These are phyloP conservation scores for Diaporthe ampelina DNA, from an alignment of 2,329 filamentous ascomycete genomes.

Conservation along the genomic window DNA sequence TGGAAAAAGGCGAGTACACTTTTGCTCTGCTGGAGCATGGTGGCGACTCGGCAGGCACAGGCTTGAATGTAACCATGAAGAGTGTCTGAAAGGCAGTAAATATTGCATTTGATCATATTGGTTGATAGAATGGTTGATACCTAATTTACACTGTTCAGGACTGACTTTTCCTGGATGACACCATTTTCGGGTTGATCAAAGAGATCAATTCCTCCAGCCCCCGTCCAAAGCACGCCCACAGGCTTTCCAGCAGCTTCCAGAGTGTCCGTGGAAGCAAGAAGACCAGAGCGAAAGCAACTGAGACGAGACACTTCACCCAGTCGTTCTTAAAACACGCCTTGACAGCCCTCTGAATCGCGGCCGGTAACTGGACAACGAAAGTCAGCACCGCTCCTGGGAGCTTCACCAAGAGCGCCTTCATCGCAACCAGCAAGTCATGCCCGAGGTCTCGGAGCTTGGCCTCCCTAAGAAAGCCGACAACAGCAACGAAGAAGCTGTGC, in stretches of 20 bases:
- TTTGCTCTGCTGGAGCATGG: constrained; percentile 59
- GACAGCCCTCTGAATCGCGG: constrained; percentile 48
- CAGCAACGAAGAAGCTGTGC: constrained; percentile 53
- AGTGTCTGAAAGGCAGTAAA: constrained; percentile 46
- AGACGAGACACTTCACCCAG: not conserved
- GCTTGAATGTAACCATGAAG: constrained; percentile 55
- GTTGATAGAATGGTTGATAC: not conserved
- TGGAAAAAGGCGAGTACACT: constrained; percentile 58
- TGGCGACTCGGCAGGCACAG: constrained; percentile 51
- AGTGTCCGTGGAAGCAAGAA: not conserved
- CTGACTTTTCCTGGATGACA: not conserved
- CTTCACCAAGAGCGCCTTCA: constrained; percentile 50
- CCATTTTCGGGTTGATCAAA: not conserved
- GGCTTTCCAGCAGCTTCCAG: constrained; percentile 2
- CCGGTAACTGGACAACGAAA: constrained; percentile 45
- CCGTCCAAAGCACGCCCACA: not conserved
- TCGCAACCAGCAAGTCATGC: constrained; percentile 52
- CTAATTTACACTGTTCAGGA: not conserved
- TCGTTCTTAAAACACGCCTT: constrained; percentile 47
- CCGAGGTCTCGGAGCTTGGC: constrained; percentile 58
- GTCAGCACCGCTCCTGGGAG: constrained; percentile 48
- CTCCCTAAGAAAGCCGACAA: constrained; percentile 51
- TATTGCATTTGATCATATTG: not conserved
- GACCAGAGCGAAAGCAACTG: not conserved
- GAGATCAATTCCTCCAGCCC: not conserved